These are phyloP conservation scores for Harringtonia aguacate DNA, from an alignment of 2,329 filamentous ascomycete genomes.

Conservation along the genomic window DNA sequence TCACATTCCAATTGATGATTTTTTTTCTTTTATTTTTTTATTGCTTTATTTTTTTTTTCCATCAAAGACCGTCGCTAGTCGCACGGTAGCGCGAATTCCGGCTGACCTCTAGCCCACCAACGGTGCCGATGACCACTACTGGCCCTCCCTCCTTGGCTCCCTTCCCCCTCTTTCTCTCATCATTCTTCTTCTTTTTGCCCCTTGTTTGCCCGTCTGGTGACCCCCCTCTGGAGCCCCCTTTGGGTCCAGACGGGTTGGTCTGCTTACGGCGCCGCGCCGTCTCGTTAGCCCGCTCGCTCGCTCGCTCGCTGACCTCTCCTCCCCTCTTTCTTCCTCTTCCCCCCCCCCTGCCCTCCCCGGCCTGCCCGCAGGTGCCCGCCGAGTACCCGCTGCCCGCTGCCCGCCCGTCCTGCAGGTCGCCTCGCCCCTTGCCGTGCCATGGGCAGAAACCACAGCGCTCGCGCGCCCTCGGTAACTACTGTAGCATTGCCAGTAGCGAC, in stretches of 20 bases:
- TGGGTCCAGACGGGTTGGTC: no score
- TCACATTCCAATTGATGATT: neutral
- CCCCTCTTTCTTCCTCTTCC: slow-evolving; percentile 2
- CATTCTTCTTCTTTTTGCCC: neutral
- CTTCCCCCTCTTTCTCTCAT: neutral
- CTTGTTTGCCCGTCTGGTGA: neutral
- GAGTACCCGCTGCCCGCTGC: neutral
- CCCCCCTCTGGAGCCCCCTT: neutral
- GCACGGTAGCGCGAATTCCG: no score
- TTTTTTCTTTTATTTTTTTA: neutral
- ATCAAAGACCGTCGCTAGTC: no score
- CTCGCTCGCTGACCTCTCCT: neutral
- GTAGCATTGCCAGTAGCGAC: no score
- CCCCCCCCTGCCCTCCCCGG: neutral
- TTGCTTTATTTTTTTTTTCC: neutral
- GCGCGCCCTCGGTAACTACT: no score
- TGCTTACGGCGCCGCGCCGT: no score
- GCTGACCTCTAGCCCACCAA: no score
- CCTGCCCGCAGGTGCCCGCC: neutral
- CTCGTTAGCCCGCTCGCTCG: no score
- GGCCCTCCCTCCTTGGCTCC: no score
- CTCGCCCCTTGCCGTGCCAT: slow-evolving; percentile 12
- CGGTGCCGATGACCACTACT: no score
- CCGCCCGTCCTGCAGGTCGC: slow-evolving; percentile 10
- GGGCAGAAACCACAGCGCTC: neutral